A percentile compares a stretch with the other conserved stretches of the same genome.
Evolutionary conservation across 345 rosid genomes (phyloP).

Genomic region (Eucalyptus tenuipes): DNA sequence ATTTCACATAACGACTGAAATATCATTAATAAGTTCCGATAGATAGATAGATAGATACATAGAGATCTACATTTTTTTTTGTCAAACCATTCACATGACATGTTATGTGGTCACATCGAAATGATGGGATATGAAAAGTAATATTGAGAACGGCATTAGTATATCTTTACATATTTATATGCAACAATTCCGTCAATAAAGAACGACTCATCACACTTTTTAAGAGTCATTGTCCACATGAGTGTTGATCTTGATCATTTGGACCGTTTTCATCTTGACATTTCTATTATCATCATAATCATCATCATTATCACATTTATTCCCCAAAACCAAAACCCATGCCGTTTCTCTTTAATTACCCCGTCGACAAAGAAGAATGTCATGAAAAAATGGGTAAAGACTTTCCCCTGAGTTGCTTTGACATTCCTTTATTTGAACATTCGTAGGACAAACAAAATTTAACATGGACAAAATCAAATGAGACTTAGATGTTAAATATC

Average conservation of each 20-base stretch:
- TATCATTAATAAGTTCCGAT: background rate
- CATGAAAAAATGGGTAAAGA: background rate
- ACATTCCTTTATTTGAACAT: background rate
- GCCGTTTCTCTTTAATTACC: background rate
- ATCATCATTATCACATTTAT: background rate
- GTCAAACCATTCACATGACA: background rate
- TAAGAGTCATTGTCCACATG: background rate
- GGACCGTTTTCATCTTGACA: background rate
- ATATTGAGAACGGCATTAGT: background rate
- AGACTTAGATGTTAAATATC: background rate
- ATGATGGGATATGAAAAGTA: background rate
- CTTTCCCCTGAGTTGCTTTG: background rate
- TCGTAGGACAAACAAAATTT: background rate
- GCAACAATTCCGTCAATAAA: background rate
- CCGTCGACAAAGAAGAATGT: background rate
- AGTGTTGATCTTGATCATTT: background rate
- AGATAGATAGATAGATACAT: background rate
- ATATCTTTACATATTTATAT: background rate
- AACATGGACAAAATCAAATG: background rate
- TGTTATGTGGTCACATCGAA: background rate
- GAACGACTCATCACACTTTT: background rate
- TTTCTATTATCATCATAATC: background rate
- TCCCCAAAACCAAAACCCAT: background rate
- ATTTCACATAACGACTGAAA: background rate
- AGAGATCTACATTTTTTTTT: background rate